Evolutionary conservation across 208 protist genomes (phyloP).

Genomic region (Trypanosoma boissoni): DNA sequence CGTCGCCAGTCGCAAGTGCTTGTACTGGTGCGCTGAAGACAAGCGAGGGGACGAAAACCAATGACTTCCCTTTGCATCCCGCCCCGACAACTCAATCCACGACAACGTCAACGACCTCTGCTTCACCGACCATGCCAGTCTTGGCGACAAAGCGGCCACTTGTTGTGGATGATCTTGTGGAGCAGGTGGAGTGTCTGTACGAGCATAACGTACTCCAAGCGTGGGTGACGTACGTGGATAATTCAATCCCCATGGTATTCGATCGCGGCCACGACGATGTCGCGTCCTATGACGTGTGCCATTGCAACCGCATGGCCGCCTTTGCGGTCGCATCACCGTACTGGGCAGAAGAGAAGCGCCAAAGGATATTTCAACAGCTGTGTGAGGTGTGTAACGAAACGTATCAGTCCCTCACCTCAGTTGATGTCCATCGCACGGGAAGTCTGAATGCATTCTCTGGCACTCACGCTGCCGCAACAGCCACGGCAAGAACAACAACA

Average conservation of each 20-base stretch:
- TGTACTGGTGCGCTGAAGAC: not conserved
- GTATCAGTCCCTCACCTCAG: not conserved
- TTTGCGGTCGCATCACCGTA: conserved; percentile 25
- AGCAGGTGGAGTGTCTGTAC: conserved; percentile 53
- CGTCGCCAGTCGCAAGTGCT: not conserved
- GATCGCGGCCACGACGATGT: not conserved
- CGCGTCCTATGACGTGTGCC: not conserved
- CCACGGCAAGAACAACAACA: too few species aligned
- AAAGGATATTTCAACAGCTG: conserved; percentile 11
- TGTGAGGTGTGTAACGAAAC: conserved; percentile 7
- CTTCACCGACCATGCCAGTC: too few species aligned
- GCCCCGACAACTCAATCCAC: not conserved
- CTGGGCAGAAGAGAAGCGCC: conserved; percentile 18
- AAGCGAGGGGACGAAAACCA: too few species aligned
- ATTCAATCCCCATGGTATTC: not conserved
- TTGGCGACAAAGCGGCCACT: not conserved
- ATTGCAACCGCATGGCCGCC: conserved; percentile 7
- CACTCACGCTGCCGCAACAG: not conserved
- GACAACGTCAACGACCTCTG: not conserved
- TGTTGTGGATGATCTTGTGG: conserved; percentile 59
- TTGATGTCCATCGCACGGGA: not conserved
- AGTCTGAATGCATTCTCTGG: not conserved
- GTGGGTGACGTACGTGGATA: conserved; percentile 59
- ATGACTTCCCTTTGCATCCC: too few species aligned
- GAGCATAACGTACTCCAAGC: conserved; percentile 43